A percentile compares a stretch with the other conserved stretches of the same genome.
Evolutionary conservation across 192 early-diverging fungal species (phyloP).

Genomic region (Coemansia sp.): DNA sequence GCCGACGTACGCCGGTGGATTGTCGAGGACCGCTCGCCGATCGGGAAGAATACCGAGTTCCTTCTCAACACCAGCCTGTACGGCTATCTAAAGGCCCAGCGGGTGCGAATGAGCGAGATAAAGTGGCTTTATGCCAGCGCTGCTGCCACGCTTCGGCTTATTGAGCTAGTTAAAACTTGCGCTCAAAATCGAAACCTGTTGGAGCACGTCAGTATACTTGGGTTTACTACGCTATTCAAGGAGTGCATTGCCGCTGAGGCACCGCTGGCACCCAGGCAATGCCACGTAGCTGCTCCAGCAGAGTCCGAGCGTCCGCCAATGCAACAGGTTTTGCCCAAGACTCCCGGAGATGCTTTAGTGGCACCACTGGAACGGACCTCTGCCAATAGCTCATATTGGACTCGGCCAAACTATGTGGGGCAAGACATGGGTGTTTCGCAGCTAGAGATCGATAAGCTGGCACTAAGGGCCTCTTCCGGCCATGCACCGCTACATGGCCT

Average conservation of each 20-base stretch:
- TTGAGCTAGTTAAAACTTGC: constrained; percentile 10
- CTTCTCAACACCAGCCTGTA: constrained; percentile 32
- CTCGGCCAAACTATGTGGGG: not conserved
- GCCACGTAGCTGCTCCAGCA: not conserved
- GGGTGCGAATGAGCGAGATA: constrained; percentile 29
- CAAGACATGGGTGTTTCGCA: not conserved
- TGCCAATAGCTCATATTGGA: not conserved
- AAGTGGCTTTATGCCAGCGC: constrained; percentile 49
- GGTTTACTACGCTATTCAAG: constrained; percentile 4
- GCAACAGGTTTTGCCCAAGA: not conserved
- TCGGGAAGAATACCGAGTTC: constrained; percentile 29
- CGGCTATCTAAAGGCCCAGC: constrained; percentile 29
- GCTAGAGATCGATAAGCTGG: not conserved
- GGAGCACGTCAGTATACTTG: constrained; percentile 13
- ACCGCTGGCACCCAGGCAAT: not conserved
- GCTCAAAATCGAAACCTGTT: constrained; percentile 6
- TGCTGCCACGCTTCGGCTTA: constrained; percentile 24
- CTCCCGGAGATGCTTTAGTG: not conserved
- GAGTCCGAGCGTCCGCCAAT: not conserved
- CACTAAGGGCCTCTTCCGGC: not conserved
- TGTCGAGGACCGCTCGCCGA: constrained; percentile 30
- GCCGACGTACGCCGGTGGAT: constrained; percentile 40
- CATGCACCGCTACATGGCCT: not conserved
- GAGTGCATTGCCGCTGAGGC: not conserved
- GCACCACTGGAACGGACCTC: not conserved